Percentiles rank a stretch among this genome's conserved stretches.
Conservation (phyloP, 106 monocot species). For the Apostasia ramifera region DNA sequence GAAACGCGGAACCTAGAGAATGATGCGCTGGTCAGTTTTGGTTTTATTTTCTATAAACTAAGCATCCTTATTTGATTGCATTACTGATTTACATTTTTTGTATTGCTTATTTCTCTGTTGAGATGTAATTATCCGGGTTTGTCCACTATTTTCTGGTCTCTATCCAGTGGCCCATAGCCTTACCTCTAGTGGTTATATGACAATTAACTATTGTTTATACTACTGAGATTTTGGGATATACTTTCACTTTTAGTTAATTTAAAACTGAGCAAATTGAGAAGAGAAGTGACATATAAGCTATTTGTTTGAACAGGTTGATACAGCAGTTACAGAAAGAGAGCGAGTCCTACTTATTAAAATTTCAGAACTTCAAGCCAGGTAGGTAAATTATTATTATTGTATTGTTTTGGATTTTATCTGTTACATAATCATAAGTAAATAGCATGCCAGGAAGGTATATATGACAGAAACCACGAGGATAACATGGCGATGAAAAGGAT, state of each 20-base stretch:
- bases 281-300: constrained; percentile 5
- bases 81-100: not conserved
- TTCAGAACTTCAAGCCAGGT: constrained; percentile 83
- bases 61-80: not conserved
- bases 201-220: not conserved
- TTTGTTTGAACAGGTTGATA: constrained; percentile 27
- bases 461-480: too few species aligned
- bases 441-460: too few species aligned
- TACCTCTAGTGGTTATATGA: too few species aligned
- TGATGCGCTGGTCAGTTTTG: constrained; percentile 16
- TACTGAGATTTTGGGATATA: not conserved
- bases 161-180: too few species aligned
- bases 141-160: too few species aligned
- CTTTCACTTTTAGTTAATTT: not conserved
- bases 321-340: constrained; percentile 66
- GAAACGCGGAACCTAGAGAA: constrained; percentile 26
- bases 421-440: too few species aligned
- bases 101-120: not conserved
- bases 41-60: not conserved
- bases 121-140: not conserved
- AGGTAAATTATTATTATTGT: not conserved
- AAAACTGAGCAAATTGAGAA: not conserved
- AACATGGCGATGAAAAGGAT: too few species aligned
- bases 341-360: constrained; percentile 69
- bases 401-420: too few species aligned